These are phyloP conservation scores for Triticum timopheevii DNA, from an alignment of 176 grass and related monocot genomes.

Conservation along the genomic window DNA sequence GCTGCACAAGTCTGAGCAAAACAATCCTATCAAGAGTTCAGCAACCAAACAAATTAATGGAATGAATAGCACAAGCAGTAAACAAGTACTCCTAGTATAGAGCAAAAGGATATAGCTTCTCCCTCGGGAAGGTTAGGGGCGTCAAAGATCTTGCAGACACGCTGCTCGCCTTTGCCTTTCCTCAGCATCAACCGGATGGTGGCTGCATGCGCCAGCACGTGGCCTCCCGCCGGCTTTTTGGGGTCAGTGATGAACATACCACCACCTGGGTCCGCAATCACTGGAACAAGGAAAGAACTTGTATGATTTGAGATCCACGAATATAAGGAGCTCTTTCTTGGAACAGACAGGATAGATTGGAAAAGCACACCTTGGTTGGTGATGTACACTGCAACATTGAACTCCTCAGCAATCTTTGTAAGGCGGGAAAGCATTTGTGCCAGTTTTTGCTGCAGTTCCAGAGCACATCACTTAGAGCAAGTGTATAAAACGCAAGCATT, in stretches of 20 bases:
- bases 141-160: constrained; percentile 90
- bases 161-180: constrained; percentile 94
- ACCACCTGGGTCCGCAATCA: constrained; percentile 84
- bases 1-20: neutral
- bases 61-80: constrained; percentile 4
- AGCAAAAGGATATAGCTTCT: constrained; percentile 85
- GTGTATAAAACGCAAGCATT: neutral
- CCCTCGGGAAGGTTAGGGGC: constrained; percentile 88
- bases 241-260: constrained; percentile 87
- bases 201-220: constrained; percentile 68
- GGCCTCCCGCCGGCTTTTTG: constrained; percentile 86
- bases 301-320: constrained; percentile 13
- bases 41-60: neutral
- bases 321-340: neutral
- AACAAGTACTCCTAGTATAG: neutral
- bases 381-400: constrained; percentile 96
- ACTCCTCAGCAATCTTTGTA: constrained; percentile 92
- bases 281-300: constrained; percentile 34
- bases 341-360: neutral
- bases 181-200: constrained; percentile 85
- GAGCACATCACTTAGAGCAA: constrained; percentile 27
- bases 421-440: constrained; percentile 88
- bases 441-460: constrained; percentile 78
- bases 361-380: constrained; percentile 78
- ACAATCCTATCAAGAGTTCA: neutral